Base-by-base conservation (phyloP, 2,329 filamentous ascomycete genomes). In the Fusarium xyrophilum region DNA sequence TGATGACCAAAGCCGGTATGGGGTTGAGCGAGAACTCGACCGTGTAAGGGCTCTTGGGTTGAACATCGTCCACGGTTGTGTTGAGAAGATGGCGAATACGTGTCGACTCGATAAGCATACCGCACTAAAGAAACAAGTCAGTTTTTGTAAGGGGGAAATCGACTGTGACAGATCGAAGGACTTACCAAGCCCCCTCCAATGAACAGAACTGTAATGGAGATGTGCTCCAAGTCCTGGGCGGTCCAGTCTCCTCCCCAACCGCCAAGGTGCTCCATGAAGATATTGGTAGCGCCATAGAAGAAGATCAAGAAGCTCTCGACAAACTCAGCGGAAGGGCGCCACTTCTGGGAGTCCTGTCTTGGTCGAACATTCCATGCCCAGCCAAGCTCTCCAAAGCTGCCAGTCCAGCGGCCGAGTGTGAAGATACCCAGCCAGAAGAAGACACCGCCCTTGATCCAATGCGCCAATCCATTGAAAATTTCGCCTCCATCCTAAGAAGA, bases 301-400 rank as follows among this genome's bases (percentile, higher is more conserved):
- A 93, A 97, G 68, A 98, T 97, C 69, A 97, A 87, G 59, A 91
- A 89, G 35, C 93, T 96, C 79, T 98, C 95, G 50, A 91, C 88
- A 73, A 97, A 97, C 80, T 98, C 95, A 27, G 92, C 93, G 0
- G 92, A 92, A 2, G 91, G 92, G 52, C 88, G 88, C 86, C 90
- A 91, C 75, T 84, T 87, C 68, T 86, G 84, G 21, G 88, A 84
- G 15, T 70, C 63, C 19, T 73, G 74, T 65, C 78, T 83, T 6
- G 93, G 93, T 63, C 91, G 91, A 63, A 94, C 79, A 74, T 98
- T 98, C 95, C 95, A 97, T 0, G 93, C 93, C 95, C 95, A 98
- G 69, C 95, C 95, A 59, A 95, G 86, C 63, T 97, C 92, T 60
- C 91, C 89, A 77, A 97, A 98, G 77, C 91, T 92, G 28, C 95